These are phyloP conservation scores for Botrytis deweyae DNA, from an alignment of 2,329 filamentous ascomycete genomes.

Conservation along the genomic window DNA sequence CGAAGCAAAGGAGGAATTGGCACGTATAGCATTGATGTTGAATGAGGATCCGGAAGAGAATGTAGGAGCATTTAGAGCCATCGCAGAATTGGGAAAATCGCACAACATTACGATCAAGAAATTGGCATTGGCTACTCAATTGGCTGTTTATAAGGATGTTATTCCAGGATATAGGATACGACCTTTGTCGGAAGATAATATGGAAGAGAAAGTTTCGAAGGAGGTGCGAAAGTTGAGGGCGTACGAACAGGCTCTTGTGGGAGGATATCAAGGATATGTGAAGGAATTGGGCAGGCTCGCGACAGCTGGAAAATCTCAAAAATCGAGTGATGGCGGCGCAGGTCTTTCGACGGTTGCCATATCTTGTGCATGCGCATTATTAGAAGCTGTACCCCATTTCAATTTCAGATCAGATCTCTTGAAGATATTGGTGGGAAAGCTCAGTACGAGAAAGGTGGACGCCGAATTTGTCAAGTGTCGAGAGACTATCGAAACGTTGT, in stretches of 20 bases:
- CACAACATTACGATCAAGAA: conserved; percentile 75
- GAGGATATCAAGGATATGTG: conserved; percentile 82
- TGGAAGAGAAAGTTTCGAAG: conserved; percentile 81
- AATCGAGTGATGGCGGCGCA: conserved; percentile 43
- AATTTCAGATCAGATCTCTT: conserved; percentile 90
- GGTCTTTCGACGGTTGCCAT: conserved; percentile 73
- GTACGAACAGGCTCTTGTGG: conserved; percentile 85
- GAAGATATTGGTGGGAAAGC: conserved; percentile 80
- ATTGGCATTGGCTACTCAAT: conserved; percentile 79
- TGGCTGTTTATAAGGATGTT: conserved; percentile 90
- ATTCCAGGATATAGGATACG: conserved; percentile 97
- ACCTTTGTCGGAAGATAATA: conserved; percentile 70
- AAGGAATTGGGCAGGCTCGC: conserved; percentile 70
- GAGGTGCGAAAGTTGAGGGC: conserved; percentile 79
- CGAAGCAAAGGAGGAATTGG: conserved; percentile 88
- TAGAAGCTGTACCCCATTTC: conserved; percentile 88
- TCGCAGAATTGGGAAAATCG: conserved; percentile 72
- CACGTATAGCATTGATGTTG: conserved; percentile 73
- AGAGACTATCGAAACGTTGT: conserved; percentile 76
- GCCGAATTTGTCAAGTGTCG: conserved; percentile 75
- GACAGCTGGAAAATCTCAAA: conserved; percentile 50
- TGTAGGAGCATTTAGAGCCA: conserved; percentile 70
- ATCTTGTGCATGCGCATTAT: conserved; percentile 77
- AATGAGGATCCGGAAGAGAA: conserved; percentile 96
- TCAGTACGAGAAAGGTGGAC: conserved; percentile 71